phyloP scores from a whole-genome alignment of 2,329 filamentous ascomycete genomes.

The Epichloe sylvatica region DNA sequence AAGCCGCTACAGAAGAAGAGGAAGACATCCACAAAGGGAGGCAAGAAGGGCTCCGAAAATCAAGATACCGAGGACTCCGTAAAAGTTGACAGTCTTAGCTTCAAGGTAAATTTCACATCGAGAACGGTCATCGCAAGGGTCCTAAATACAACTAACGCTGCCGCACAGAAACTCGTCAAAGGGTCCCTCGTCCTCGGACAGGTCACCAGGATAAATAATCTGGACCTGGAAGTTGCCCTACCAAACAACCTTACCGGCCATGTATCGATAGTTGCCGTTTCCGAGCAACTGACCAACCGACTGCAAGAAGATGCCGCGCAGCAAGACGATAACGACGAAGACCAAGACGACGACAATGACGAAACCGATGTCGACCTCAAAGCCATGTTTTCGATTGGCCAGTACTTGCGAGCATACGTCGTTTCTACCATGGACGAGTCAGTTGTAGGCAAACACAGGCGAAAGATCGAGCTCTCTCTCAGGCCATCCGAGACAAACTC shows the following conservation, averaged over 20 bases:
- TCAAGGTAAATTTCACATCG: constrained; percentile 48
- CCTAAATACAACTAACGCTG: constrained; percentile 12
- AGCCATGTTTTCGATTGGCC: constrained; percentile 64
- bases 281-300: constrained; percentile 59
- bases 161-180: constrained; percentile 56
- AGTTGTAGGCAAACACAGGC: constrained; percentile 51
- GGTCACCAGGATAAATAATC: constrained; percentile 63
- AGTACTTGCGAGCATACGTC: constrained; percentile 78
- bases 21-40: constrained; percentile 36
- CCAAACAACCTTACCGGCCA: constrained; percentile 90
- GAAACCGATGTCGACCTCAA: constrained; percentile 56
- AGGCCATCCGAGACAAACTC: constrained; percentile 67
- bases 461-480: constrained; percentile 76
- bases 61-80: constrained; percentile 38
- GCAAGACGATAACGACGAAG: constrained; percentile 37
- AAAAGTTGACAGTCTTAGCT: constrained; percentile 76
- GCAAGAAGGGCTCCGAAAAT: constrained; percentile 36
- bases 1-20: constrained; percentile 42
- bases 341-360: constrained; percentile 24
- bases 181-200: constrained; percentile 83
- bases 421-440: constrained; percentile 59
- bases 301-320: constrained; percentile 53
- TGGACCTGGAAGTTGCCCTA: constrained; percentile 67
- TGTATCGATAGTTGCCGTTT: constrained; percentile 84
- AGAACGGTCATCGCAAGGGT: not conserved